Conservation (phyloP, 768 basidiomycete species). For the Psilocybe cyanescens region DNA sequence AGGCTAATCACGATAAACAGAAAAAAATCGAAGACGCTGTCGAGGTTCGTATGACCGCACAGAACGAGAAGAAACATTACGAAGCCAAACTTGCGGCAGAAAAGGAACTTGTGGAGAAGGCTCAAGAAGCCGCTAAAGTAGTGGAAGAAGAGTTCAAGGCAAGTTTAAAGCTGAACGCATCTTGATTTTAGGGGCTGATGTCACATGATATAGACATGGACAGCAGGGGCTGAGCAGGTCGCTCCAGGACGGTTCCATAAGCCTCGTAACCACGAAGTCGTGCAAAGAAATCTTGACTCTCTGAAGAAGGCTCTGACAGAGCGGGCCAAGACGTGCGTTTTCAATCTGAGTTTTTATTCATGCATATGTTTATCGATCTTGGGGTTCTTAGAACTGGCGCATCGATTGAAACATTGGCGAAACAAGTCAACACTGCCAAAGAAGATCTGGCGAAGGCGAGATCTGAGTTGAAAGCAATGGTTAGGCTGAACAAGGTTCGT, state of each 20-base stretch:
- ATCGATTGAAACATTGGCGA: conserved; percentile 76
- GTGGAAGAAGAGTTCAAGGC: conserved; percentile 70
- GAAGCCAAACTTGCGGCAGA: conserved; percentile 56
- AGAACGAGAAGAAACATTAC: conserved; percentile 51
- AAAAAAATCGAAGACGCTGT: conserved; percentile 52
- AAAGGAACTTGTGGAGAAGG: conserved; percentile 43
- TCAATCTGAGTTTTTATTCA: background rate
- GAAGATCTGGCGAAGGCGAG: conserved; percentile 62
- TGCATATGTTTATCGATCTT: conserved; percentile 2
- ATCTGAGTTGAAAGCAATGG: conserved; percentile 65
- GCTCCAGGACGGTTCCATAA: conserved; percentile 56
- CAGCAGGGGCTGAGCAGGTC: conserved; percentile 61
- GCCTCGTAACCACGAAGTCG: conserved; percentile 56
- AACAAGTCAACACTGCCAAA: conserved; percentile 68
- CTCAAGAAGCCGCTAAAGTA: conserved; percentile 49
- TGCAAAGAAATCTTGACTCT: conserved; percentile 66
- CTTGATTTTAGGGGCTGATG: background rate
- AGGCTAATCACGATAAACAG: conserved; percentile 35
- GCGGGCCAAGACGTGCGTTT: conserved; percentile 61
- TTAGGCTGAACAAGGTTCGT: conserved; percentile 65
- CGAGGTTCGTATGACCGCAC: conserved; percentile 50
- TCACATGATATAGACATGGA: conserved; percentile 56
- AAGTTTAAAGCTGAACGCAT: background rate
- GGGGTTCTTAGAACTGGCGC: conserved; percentile 63
- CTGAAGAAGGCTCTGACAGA: conserved; percentile 67